phyloP scores from a whole-genome alignment of 75 land plant genomes.

The Pinus tabuliformis region DNA sequence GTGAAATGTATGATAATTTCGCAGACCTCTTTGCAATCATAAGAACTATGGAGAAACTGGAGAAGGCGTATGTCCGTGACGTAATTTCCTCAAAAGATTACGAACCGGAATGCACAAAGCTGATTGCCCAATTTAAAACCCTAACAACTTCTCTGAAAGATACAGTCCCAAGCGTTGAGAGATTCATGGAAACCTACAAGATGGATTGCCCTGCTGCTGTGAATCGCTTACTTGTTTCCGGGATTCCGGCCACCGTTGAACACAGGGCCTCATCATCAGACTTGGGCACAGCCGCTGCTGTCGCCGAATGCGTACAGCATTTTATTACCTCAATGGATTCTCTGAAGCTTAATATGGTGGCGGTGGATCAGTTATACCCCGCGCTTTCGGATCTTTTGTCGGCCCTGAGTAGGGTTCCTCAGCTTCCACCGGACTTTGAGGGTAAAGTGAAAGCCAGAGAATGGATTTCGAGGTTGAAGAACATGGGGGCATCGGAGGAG shows the following conservation, averaged over 20 bases:
- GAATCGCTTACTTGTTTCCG: conserved; percentile 79
- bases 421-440: conserved; percentile 77
- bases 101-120: conserved; percentile 83
- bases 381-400: conserved; percentile 61
- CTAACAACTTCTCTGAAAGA: conserved; percentile 66
- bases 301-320: conserved; percentile 76
- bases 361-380: conserved; percentile 95
- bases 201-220: conserved; percentile 93
- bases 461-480: conserved; percentile 78
- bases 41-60: conserved; percentile 92
- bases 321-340: conserved; percentile 97
- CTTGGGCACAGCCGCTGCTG: conserved; percentile 23
- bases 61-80: conserved; percentile 91
- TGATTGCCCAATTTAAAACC: conserved; percentile 95
- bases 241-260: conserved; percentile 97
- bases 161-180: conserved; percentile 78
- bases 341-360: conserved; percentile 85
- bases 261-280: conserved; percentile 67
- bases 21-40: conserved; percentile 93
- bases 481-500: conserved; percentile 96
- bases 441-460: conserved; percentile 80
- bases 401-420: conserved; percentile 44
- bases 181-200: conserved; percentile 83
- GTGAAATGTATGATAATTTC: conserved; percentile 91
- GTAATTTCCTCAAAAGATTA: conserved; percentile 74